These are phyloP conservation scores for Wickerhamomyces strasburgensis DNA, from an alignment of 805 yeast species.

Conservation along the genomic window DNA sequence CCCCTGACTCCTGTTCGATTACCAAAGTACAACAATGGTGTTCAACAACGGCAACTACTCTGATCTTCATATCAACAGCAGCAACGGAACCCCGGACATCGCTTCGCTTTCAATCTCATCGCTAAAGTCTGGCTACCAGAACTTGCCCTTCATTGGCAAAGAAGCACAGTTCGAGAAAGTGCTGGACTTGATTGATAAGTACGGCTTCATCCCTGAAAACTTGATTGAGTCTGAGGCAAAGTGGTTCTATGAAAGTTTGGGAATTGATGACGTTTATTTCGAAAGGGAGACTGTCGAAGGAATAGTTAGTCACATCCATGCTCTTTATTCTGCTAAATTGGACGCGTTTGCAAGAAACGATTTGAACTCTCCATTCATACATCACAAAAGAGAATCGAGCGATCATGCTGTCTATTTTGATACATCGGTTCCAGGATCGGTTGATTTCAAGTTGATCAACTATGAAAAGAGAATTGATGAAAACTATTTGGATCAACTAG, in stretches of 20 bases:
- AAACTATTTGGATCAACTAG: conserved; percentile 59
- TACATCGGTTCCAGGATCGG: conserved; percentile 50
- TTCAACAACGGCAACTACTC: background rate
- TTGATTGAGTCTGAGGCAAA: conserved; percentile 80
- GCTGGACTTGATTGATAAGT: conserved; percentile 70
- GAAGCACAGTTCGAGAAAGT: conserved; percentile 77
- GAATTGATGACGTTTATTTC: conserved; percentile 89
- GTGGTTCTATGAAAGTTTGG: conserved; percentile 85
- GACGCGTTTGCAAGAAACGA: conserved; percentile 73
- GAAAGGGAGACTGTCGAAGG: conserved; percentile 78
- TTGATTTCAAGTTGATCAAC: conserved; percentile 36
- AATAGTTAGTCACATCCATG: conserved; percentile 79
- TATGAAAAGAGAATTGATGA: conserved; percentile 81
- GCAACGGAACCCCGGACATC: conserved; percentile 33
- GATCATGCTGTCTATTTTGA: conserved; percentile 93
- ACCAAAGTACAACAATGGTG: too few relatives aligned
- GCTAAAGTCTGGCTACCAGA: conserved; percentile 57
- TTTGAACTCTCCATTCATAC: conserved; percentile 55
- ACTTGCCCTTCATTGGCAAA: conserved; percentile 73
- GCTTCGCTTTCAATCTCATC: conserved; percentile 38
- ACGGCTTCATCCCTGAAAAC: conserved; percentile 86
- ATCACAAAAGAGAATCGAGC: conserved; percentile 70
- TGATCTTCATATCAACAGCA: background rate
- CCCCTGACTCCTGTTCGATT: too few relatives aligned
- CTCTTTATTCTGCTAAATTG: conserved; percentile 87